Conservation (phyloP, 2,329 filamentous ascomycete genomes). For the Colletotrichum sp. region DNA sequence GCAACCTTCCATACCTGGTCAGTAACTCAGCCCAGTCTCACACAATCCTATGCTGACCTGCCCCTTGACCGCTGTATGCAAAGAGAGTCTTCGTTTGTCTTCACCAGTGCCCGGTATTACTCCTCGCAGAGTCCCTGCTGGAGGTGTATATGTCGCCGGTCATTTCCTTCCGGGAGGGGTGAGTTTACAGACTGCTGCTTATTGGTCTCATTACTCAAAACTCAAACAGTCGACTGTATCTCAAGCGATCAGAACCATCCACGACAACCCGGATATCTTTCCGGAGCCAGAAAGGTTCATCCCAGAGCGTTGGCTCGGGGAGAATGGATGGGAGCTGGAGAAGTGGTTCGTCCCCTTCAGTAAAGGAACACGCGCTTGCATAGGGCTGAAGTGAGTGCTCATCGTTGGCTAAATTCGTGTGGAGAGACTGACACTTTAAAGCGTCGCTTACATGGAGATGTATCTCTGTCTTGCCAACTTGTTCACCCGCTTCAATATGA, state of each 20-base stretch:
- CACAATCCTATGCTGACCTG: background rate
- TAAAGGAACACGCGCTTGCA: background rate
- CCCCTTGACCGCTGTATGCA: background rate
- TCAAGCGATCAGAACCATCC: background rate
- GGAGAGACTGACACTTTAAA: background rate
- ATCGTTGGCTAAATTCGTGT: background rate
- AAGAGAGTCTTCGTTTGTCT: background rate
- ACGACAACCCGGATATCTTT: background rate
- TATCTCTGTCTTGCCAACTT: background rate
- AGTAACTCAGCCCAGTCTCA: rapidly evolving
- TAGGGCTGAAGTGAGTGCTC: background rate
- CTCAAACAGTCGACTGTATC: background rate
- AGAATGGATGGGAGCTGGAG: background rate
- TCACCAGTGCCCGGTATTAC: background rate
- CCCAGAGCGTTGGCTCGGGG: background rate
- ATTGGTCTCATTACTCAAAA: background rate
- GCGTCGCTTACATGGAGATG: background rate
- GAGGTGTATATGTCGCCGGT: background rate
- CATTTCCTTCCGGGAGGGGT: background rate
- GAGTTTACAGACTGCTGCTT: background rate
- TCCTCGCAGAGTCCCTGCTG: background rate
- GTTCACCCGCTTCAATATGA: background rate
- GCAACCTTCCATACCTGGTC: background rate
- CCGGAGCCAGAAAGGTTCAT: background rate
- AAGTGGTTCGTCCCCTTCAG: background rate